Conservation (phyloP, 1,284 basidiomycete genomes). For the Veloporphyrellus conicus region DNA sequence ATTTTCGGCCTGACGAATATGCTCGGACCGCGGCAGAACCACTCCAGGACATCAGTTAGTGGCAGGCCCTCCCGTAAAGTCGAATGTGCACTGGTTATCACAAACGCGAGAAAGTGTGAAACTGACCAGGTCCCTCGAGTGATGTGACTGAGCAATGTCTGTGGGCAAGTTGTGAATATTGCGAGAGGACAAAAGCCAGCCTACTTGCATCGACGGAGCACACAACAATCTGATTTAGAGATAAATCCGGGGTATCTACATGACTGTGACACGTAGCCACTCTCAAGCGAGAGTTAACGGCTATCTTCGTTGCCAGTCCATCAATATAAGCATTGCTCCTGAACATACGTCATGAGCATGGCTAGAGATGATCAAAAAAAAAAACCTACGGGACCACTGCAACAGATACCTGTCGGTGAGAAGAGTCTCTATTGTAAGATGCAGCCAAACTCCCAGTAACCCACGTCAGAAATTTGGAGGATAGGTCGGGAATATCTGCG, state of each 20-base stretch:
- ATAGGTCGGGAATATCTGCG: conserved; percentile 19
- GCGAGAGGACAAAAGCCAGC: conserved; percentile 1
- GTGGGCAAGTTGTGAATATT: conserved; percentile 9
- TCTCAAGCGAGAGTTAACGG: conserved; percentile 17
- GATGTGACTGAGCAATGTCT: conserved; percentile 34
- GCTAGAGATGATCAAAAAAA: not conserved
- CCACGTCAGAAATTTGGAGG: conserved; percentile 25
- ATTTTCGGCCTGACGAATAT: conserved; percentile 40
- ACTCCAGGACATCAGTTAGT: conserved; percentile 42
- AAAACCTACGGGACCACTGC: conserved; percentile 22
- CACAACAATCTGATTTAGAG: conserved; percentile 38
- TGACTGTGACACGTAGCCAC: conserved; percentile 21
- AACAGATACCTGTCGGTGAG: conserved; percentile 13
- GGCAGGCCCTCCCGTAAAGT: conserved; percentile 26
- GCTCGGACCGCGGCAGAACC: conserved; percentile 41
- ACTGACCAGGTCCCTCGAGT: conserved; percentile 33
- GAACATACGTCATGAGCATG: conserved; percentile 4
- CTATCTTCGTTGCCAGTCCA: conserved; percentile 16
- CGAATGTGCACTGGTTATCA: conserved; percentile 39
- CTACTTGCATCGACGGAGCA: conserved; percentile 36
- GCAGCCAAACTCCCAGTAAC: not conserved
- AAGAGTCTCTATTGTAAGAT: not conserved
- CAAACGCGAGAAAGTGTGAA: conserved; percentile 41
- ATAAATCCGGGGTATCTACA: conserved; percentile 27
- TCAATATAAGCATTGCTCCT: conserved; percentile 19